Conservation (phyloP, 2,329 filamentous ascomycete species). For the Trichophyton schoenleinii region DNA sequence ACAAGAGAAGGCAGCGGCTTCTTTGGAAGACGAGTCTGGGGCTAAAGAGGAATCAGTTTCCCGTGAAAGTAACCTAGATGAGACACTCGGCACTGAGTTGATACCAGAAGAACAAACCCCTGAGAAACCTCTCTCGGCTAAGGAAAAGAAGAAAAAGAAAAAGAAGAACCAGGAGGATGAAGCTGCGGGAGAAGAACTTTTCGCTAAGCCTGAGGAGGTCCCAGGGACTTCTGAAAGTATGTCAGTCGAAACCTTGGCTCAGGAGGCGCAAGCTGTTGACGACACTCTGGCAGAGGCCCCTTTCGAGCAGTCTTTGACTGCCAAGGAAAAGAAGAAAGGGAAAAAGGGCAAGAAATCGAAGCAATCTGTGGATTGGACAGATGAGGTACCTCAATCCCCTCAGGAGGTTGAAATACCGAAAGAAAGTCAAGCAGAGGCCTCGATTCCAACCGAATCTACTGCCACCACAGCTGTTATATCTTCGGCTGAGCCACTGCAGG, state of each 20-base stretch:
- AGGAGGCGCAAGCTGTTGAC: not conserved
- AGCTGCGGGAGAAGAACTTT: conserved; percentile 8
- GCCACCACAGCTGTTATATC: not conserved
- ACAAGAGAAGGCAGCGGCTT: too few species aligned
- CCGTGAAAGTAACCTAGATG: too few species aligned
- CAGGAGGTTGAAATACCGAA: not conserved
- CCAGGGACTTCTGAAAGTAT: not conserved
- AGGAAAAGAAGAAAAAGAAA: conserved; percentile 1
- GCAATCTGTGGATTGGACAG: conserved; percentile 10
- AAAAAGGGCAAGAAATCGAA: conserved; percentile 35
- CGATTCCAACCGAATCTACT: not conserved
- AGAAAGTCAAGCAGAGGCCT: not conserved
- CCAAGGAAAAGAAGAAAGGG: conserved; percentile 34
- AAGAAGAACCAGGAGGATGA: conserved; percentile 12
- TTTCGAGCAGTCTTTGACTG: not conserved
- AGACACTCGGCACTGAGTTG: too few species aligned
- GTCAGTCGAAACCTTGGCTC: not conserved
- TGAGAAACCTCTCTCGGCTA: not conserved
- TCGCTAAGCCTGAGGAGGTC: not conserved
- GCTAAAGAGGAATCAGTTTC: too few species aligned
- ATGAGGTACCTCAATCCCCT: not conserved
- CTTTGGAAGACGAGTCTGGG: too few species aligned
- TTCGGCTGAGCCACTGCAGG: not conserved
- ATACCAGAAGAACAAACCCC: not conserved
- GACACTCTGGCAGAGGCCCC: not conserved